A percentile compares a stretch with the other conserved stretches of the same genome.
phyloP scores from a whole-genome alignment of 208 protist genomes.

The Acanthamoeba lenticulata region DNA sequence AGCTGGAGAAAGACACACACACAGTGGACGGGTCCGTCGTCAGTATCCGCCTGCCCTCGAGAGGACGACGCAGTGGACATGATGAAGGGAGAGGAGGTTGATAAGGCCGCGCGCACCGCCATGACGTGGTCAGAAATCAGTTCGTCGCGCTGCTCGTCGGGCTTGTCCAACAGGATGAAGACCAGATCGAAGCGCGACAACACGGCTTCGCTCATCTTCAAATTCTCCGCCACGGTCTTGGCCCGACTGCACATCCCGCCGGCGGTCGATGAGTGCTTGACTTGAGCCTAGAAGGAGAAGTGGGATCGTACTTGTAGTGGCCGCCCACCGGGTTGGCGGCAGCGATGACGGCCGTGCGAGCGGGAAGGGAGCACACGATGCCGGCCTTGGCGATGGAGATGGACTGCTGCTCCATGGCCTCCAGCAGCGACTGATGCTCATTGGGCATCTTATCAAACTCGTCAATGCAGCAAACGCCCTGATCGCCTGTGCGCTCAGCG shows the following conservation, averaged over 20 bases:
- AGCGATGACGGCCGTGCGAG: conserved; percentile 96
- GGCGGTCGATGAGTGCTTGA: neutral
- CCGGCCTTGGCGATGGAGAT: conserved; percentile 99
- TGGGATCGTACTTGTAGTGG: conserved; percentile 88
- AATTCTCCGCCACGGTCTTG: conserved; percentile 96
- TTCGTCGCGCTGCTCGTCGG: conserved; percentile 86
- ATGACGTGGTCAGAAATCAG: conserved; percentile 96
- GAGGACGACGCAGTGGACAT: no score
- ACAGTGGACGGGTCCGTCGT: neutral
- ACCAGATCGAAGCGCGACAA: conserved; percentile 99
- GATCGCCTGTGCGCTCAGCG: conserved; percentile 91
- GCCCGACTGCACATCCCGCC: conserved; percentile 78
- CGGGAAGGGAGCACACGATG: conserved; percentile 96
- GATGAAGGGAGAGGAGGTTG: neutral
- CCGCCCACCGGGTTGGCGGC: conserved; percentile 98
- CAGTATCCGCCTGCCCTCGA: no score
- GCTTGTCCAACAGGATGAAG: conserved; percentile 94
- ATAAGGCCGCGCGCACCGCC: conserved; percentile 73
- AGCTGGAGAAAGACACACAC: neutral
- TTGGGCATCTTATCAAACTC: conserved; percentile 99
- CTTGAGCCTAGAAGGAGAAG: no score
- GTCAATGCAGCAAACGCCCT: conserved; percentile 98
- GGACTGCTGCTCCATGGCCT: conserved; percentile 99
- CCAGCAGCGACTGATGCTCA: conserved; percentile 98
- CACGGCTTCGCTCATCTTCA: conserved; percentile 94